Evolutionary conservation across 2,329 filamentous ascomycete genomes (phyloP), one percentile per base, ranked within the genome.

Genomic region (Epichloe scottii): DNA sequence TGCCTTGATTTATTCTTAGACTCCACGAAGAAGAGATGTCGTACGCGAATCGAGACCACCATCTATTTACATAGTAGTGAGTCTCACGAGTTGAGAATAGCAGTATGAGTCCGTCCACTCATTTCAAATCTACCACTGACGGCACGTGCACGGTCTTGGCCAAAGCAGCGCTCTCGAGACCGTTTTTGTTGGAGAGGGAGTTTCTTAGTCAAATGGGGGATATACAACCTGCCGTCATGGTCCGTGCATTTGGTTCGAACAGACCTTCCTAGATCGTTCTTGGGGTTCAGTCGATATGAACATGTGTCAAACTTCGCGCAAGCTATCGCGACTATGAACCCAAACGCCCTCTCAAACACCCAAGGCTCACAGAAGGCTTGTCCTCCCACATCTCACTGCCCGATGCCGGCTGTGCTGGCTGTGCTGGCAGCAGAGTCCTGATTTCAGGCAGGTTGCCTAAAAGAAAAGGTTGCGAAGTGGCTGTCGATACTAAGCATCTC

Each of bases 1-100:
- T 17, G 15, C 51, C 34, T 44, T 30, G 47, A 48, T 43, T 55
- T 54, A 54, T 58, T 49, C 47, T 51, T 49, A 40, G 50, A 46
- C 19, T 45, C 48, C 42, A 41, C 48, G 39, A 17, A 21, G 39
- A 41, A 21, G 7, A 39, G 12, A 8, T n/a, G 7, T 19, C 7
- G 8, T 19, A n/a, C 14, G 5, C 37, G 2, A n/a, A 39, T 10
- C 42, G 17, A 33, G 19, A 44, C 10, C 10, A 14, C 42, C 23
- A 30, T 33, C 14, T 44, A 14, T 44, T 21, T 2, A 44, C 41
- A 34, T 33, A 15, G 30, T 26, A 3, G 26, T 17, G 5, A 21
- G n/a, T 38, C 19, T 23, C 34, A 34, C 12, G 23, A 14, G 30
- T 35, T 19, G 19, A 19, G 4, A 35, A 46, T 17, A 6, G 34